phyloP scores from a whole-genome alignment of 176 grass and related monocot species.

The sorghum (Sorghum bicolor) region Sorghum_bicolor_NCBIv3 NC_012870.2:59163501-59164000 shows the following conservation, averaged over 20 bases:
- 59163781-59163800: constrained; percentile 94
- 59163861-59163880: constrained; percentile 3
- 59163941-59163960: constrained; percentile 64
- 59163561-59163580: constrained; percentile 51
- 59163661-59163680: constrained; percentile 5
- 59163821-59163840: constrained; percentile 22
- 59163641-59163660: constrained; percentile 13
- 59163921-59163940: constrained; percentile 91
- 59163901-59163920: constrained; percentile 33
- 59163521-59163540: constrained; percentile 59
- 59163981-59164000: constrained; percentile 58
- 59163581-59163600: constrained; percentile 79
- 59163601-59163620: constrained; percentile 83
- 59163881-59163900: constrained; percentile 11
- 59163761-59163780: constrained; percentile 69
- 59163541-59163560: constrained; percentile 53
- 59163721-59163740: constrained; percentile 52
- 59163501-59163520: constrained; percentile 86
- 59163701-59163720: constrained; percentile 6
- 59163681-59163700: constrained; percentile 16
- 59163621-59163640: constrained; percentile 52
- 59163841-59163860: neutral
- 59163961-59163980: constrained; percentile 82
- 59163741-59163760: constrained; percentile 47
- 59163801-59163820: constrained; percentile 81